Conservation (phyloP, 441 rosid genomes). For the Biscutella laevigata region DNA sequence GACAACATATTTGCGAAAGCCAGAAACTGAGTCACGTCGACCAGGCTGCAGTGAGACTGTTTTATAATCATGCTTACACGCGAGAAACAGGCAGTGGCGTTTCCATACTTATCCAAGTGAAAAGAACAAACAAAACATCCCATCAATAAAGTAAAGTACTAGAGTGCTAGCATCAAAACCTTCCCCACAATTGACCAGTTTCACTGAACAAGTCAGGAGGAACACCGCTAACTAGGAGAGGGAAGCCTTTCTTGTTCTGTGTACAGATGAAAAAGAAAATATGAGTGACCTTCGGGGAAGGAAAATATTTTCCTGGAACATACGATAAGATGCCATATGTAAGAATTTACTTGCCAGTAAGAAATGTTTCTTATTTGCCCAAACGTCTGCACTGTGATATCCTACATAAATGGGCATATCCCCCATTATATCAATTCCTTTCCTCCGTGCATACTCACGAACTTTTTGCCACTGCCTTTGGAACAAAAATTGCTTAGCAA, state of each 20-base stretch:
- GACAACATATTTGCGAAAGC: neutral
- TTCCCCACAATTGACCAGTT: slow-evolving; percentile 94
- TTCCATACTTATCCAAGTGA: neutral
- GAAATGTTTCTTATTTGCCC: slow-evolving; percentile 90
- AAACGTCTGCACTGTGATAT: slow-evolving; percentile 95
- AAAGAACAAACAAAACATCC: neutral
- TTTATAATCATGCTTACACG: neutral
- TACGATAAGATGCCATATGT: neutral
- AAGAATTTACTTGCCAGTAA: slow-evolving; percentile 47
- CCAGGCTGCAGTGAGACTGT: neutral
- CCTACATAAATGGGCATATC: slow-evolving; percentile 98
- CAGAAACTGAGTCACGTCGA: neutral
- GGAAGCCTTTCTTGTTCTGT: slow-evolving; percentile 79
- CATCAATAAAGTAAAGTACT: slow-evolving; percentile 1
- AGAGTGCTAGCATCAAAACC: slow-evolving; percentile 37
- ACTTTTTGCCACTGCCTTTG: slow-evolving; percentile 94
- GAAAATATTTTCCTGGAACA: neutral
- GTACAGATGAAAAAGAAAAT: neutral
- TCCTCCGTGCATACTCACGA: slow-evolving; percentile 53
- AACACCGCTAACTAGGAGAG: slow-evolving; percentile 82
- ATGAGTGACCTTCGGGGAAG: slow-evolving; percentile 4
- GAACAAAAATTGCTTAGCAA: slow-evolving; percentile 87
- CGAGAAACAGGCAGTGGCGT: neutral
- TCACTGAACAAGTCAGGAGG: slow-evolving; percentile 96
- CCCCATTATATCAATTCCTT: slow-evolving; percentile 88